Evolutionary conservation across 352 stramenopile genomes (phyloP), one percentile per base, ranked within the genome.

Genomic region (Phytophthora sojae): DNA sequence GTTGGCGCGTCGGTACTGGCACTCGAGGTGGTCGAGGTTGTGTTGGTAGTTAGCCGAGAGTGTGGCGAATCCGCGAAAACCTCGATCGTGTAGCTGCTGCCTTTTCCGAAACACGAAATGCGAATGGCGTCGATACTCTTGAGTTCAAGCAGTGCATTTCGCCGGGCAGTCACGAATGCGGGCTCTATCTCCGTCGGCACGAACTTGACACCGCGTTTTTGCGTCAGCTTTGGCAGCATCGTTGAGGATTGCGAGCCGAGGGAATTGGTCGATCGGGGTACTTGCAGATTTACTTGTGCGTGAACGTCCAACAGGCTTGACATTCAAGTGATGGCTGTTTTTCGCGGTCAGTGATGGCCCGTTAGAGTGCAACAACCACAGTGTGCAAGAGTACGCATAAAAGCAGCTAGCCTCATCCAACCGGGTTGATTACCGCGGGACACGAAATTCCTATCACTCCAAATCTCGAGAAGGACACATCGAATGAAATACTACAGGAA

Each of bases 161-260:
- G 63, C 21, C 47, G 14, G 53, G 47, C 55, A 6, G 23, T 35
- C 3, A 70, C 23, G 37, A 49, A 70, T 11, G 45, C 63, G 47
- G 63, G 55, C n/a, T 70, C 54, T 5, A 35, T 9, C 39, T 47
- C 35, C 4, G 6, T 49, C 5, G 25, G 25, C 26, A 32, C 19
- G n/a, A 64, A 70, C 17, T 8, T 45, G 25, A 70, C 63, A 35
- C 52, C 57, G 15, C 47, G 54, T 9, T 70, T 70, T 19, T 68
- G 12, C 8, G 61, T 35, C 19, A 70, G 37, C n/a, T 64, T 64
- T 11, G 54, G 55, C 4, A 70, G 32, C 63, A 70, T 64, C 32
- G 19, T 49, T n/a, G 17, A 21, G 15, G 42, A 12, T 23, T 15
- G n/a, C 2, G 17, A 21, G 21, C n/a, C 14, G 42, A 11, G 14